Evolutionary conservation across 257 asterid species (phyloP), one percentile per base, ranked within the genome.

Genomic region (Solanum gracilifrons): DNA sequence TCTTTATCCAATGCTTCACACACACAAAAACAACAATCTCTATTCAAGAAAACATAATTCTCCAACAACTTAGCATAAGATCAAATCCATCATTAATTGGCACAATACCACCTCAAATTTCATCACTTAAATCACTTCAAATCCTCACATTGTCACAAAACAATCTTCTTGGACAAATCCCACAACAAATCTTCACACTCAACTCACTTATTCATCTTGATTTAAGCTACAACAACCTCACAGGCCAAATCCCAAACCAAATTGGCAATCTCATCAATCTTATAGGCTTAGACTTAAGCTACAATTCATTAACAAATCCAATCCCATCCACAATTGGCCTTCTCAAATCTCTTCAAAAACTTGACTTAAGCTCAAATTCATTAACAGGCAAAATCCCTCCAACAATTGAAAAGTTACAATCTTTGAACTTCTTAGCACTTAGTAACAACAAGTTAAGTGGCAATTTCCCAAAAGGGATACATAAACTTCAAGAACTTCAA

Each of bases 131-230:
- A 20, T 92, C 98, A 6, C 98, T 96, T 27, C 94, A 94, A 87
- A 91, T 96, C 86, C 96, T 96, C 89, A 95, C 98, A 73, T 87
- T 96, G 90, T 94, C 98, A 3, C 97, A 95, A 41, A 96, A 96
- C 95, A 80, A n/a, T 82, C 91, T 96, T 2, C 62, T 90, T 7
- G 98, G 97, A 0, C 36, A 29, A 64, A 90, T 96, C 86, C 98
- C 97, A 1, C 88, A n/a, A 15, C 88, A 87, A 74, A 87, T 94
- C 75, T 93, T 94, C 88, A 74, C 84, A 25, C 64, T 93, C 82
- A 84, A 66, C 87, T 89, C 94, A 41, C 96, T 96, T 18, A 35
- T 94, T 1, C 98, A 95, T 89, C 93, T 96, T 80, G 98, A 96
- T 85, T 85, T 96, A 80, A 96, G 98, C 93, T 96, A 96, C 74